Percentiles rank a stretch among this genome's conserved stretches.
Conservation (phyloP, 371 early-diverging fungal species). For the Mortierella sp. region DNA sequence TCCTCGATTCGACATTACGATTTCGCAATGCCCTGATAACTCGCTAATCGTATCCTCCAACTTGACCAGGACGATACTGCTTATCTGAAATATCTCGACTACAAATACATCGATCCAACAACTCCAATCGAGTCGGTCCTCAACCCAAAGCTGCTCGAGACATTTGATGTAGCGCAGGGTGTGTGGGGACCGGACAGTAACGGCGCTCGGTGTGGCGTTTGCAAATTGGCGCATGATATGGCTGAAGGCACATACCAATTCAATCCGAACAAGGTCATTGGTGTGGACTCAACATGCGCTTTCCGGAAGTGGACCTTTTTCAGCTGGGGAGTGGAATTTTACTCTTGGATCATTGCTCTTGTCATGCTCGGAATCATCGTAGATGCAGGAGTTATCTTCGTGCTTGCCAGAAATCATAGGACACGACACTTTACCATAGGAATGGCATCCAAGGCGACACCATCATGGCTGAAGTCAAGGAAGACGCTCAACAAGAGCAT, state of each 20-base stretch:
- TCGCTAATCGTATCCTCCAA: conserved; percentile 20
- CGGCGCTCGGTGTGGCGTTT: conserved; percentile 16
- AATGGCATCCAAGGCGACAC: too few relatives aligned
- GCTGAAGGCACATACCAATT: conserved; percentile 4
- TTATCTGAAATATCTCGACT: conserved; percentile 19
- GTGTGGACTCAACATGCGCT: conserved; percentile 9
- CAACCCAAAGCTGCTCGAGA: conserved; percentile 19
- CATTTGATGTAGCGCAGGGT: not conserved
- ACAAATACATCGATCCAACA: conserved; percentile 4
- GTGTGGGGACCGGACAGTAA: conserved; percentile 13
- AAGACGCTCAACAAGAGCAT: too few relatives aligned
- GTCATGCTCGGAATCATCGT: too few relatives aligned
- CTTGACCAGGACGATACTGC: conserved; percentile 27
- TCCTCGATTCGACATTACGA: conserved; percentile 36
- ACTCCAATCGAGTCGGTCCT: conserved; percentile 3
- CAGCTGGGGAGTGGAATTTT: too few relatives aligned
- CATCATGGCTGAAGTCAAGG: too few relatives aligned
- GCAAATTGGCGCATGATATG: conserved; percentile 27
- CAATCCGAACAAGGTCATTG: conserved; percentile 9
- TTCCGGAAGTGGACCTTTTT: conserved; percentile 17
- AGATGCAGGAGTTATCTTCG: too few relatives aligned
- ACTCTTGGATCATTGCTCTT: too few relatives aligned
- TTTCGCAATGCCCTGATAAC: conserved; percentile 22
- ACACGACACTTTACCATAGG: too few relatives aligned
- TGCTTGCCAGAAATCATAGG: too few relatives aligned